Base-by-base conservation (phyloP, 208 protist genomes). In the Leishmania martiniquensis region DNA sequence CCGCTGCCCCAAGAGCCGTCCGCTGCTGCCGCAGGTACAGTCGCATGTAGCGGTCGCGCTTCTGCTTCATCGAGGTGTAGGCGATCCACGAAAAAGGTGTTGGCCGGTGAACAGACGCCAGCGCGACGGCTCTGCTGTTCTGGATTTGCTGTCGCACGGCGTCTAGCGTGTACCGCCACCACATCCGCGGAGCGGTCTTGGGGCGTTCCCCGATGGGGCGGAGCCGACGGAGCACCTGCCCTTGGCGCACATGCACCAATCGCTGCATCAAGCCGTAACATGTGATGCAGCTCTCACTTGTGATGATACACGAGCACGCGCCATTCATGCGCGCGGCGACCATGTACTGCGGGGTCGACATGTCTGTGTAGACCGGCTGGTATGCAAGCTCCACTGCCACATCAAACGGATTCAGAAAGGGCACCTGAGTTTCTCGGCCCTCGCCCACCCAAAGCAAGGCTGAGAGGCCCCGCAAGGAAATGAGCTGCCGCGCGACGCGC, bases 121-220 rank as follows among this genome's bases (percentile, higher is more conserved):
- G 57, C 15, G 72, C 67, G 29, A 68, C 67, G 51, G 77, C 63
- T 4, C 80, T 81, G 9, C 51, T 25, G 13, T 75, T 67, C 3
- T 83, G 85, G 29, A 93, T 49, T 39, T 82, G 75, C 69, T 92
- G 70, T 22, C 78, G 63, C 4, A 90, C 88, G 0, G 82, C 80
- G 42, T 90, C 73, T 22, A 92, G 84, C 0, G 88, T 88, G 85
- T 94, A 96, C 17, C 68, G 68, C 89, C 90, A 93, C 91, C 92
- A 96, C 32, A 68, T 80, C 22, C 75, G 85, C 49, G 92, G 86
- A 77, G 87, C 59, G 13, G 66, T 72, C 17, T 59, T 87, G 5
- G 87, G 84, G 22, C 85, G 78, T 47, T 34, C 42, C n/a, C 76
- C 75, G 7, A 82, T 44, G 0, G 83, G 85, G 7, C 85, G 84